Percentiles rank a stretch among this genome's conserved stretches.
phyloP scores from a whole-genome alignment of 768 basidiomycete genomes.

The Mycena maculata region DNA sequence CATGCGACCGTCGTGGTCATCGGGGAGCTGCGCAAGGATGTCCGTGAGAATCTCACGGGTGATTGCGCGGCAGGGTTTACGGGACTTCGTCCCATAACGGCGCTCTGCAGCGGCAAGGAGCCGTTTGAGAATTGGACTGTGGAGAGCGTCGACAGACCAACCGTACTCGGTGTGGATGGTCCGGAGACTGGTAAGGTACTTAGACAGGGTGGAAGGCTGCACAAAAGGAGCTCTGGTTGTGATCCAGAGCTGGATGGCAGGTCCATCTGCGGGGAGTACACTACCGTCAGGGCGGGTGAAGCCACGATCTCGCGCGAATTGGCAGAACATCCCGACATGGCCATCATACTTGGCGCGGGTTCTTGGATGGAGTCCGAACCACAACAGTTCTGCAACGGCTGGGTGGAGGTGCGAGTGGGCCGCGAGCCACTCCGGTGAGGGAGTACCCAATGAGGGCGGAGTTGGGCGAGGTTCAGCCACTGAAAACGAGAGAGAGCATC shows the following conservation, averaged over 20 bases:
- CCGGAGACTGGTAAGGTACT: slow-evolving; percentile 8
- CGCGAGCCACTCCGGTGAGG: slow-evolving; percentile 24
- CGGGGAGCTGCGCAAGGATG: slow-evolving; percentile 14
- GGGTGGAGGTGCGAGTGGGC: slow-evolving; percentile 13
- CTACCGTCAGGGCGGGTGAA: slow-evolving; percentile 13
- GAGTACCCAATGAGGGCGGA: slow-evolving; percentile 20
- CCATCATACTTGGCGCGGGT: slow-evolving; percentile 7
- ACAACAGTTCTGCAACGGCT: neutral
- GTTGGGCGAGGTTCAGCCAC: slow-evolving; percentile 13
- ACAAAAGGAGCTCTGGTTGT: neutral
- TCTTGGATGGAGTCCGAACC: neutral
- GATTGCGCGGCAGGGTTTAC: neutral
- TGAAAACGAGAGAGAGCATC: slow-evolving; percentile 23
- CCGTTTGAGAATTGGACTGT: slow-evolving; percentile 8
- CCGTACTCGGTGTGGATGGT: slow-evolving; percentile 11
- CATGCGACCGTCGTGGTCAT: slow-evolving; percentile 10
- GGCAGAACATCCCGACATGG: neutral
- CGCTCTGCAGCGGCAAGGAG: slow-evolving; percentile 2
- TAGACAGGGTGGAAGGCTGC: neutral
- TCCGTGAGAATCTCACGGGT: slow-evolving; percentile 13
- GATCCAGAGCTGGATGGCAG: slow-evolving; percentile 10
- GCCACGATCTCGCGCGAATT: neutral
- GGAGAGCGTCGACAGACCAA: slow-evolving; percentile 10
- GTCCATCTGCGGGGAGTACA: slow-evolving; percentile 1
- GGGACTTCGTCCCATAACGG: neutral